Percentiles rank a stretch among this genome's conserved stretches.
Evolutionary conservation across 2,329 filamentous ascomycete genomes (phyloP).

Genomic region (Ophiostoma himal-ulmi): DNA sequence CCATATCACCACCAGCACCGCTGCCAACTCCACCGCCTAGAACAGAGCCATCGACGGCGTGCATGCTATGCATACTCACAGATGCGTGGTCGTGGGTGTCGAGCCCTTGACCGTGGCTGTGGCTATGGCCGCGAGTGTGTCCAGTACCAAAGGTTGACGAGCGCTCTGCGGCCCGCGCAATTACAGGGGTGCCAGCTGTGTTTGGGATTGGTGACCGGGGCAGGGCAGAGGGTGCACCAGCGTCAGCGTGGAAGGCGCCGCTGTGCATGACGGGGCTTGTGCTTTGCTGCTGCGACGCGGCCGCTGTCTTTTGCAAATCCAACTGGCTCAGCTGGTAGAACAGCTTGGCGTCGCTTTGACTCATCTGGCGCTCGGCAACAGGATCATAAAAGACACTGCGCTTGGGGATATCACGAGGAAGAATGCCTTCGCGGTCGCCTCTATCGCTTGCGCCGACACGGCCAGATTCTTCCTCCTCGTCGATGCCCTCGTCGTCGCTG

Average conservation of each 20-base stretch:
- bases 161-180: constrained; percentile 16
- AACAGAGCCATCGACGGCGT: constrained; percentile 19
- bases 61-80: constrained; percentile 17
- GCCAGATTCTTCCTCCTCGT: constrained; percentile 21
- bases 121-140: neutral
- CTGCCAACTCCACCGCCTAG: constrained; percentile 18
- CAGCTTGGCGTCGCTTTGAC: constrained; percentile 86
- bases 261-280: constrained; percentile 42
- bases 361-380: constrained; percentile 88
- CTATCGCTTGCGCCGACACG: constrained; percentile 18
- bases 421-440: constrained; percentile 49
- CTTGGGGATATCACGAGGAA: constrained; percentile 54
- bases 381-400: constrained; percentile 90
- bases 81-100: constrained; percentile 19
- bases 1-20: constrained; percentile 24
- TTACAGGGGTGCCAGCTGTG: constrained; percentile 13
- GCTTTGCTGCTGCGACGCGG: constrained; percentile 30
- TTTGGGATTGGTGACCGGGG: neutral
- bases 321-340: constrained; percentile 88
- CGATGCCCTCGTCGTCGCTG: constrained; percentile 36
- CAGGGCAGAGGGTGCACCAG: neutral
- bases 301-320: constrained; percentile 41
- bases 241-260: neutral
- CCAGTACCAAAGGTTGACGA: constrained; percentile 11
- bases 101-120: neutral